These are phyloP conservation scores for Metschnikowia anglica DNA, from an alignment of 805 yeast species.

Conservation along the genomic window DNA sequence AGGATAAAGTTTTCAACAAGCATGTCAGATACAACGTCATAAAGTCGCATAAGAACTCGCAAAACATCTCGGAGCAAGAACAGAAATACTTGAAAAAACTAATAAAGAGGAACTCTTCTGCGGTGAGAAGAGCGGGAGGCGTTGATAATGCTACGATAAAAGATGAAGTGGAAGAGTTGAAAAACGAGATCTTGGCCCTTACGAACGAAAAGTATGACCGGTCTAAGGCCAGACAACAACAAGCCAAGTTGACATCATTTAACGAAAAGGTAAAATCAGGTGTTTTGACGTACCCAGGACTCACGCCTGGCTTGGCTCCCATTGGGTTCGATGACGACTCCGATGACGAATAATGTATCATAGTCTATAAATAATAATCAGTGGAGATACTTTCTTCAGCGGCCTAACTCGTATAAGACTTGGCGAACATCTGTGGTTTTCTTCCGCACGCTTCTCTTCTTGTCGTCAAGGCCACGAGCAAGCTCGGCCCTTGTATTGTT, in stretches of 20 bases:
- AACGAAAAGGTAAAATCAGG: slow-evolving; percentile 45
- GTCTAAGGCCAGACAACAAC: slow-evolving; percentile 22
- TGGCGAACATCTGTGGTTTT: slow-evolving; percentile 81
- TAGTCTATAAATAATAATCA: slow-evolving; percentile 16
- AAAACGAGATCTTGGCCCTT: slow-evolving; percentile 27
- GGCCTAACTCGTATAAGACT: slow-evolving; percentile 54
- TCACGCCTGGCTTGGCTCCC: slow-evolving; percentile 86
- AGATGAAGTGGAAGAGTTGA: slow-evolving; percentile 31
- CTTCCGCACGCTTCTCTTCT: slow-evolving; percentile 70
- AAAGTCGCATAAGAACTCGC: slow-evolving; percentile 29
- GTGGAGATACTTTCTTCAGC: slow-evolving; percentile 9
- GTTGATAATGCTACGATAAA: slow-evolving; percentile 33
- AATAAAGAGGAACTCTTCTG: slow-evolving; percentile 36
- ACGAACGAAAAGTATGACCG: slow-evolving; percentile 28
- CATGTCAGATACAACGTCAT: slow-evolving; percentile 40
- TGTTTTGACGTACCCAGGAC: slow-evolving; percentile 52
- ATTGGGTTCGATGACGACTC: slow-evolving; percentile 48
- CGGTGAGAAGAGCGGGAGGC: slow-evolving; percentile 28
- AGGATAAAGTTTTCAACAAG: slow-evolving; percentile 34
- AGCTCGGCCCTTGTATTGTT: slow-evolving; percentile 48
- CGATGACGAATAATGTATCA: slow-evolving; percentile 23
- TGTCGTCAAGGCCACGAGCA: slow-evolving; percentile 63
- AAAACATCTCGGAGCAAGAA: slow-evolving; percentile 32
- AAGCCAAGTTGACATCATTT: slow-evolving; percentile 25
- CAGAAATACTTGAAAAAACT: slow-evolving; percentile 39